These are phyloP conservation scores for Coemansia sp. DNA, from an alignment of 371 early-diverging fungal genomes.

Conservation along the genomic window DNA sequence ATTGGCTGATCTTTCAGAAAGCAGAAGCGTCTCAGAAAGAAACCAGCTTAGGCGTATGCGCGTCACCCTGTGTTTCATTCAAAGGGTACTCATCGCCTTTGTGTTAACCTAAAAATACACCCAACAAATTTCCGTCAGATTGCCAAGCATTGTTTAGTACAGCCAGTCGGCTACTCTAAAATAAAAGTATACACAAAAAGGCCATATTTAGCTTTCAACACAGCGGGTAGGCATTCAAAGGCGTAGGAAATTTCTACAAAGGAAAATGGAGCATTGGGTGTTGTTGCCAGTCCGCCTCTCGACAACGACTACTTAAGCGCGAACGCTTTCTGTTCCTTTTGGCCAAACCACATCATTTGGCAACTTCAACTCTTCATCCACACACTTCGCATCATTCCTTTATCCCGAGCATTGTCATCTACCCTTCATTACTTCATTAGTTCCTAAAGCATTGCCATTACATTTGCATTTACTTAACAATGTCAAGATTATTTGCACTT, in stretches of 20 bases:
- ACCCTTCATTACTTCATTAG: background rate
- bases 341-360: background rate
- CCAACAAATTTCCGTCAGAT: background rate
- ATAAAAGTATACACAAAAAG: background rate
- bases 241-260: background rate
- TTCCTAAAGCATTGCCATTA: background rate
- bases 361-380: background rate
- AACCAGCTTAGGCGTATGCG: background rate
- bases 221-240: background rate
- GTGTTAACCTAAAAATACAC: background rate
- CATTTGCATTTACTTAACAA: background rate
- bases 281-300: background rate
- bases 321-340: background rate
- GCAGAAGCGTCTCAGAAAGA: background rate
- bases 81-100: background rate
- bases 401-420: background rate
- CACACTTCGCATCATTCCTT: background rate
- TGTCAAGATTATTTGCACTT: constrained; percentile 3
- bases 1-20: background rate
- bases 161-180: background rate
- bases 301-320: background rate
- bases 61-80: too few relatives aligned
- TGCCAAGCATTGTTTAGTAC: background rate
- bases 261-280: background rate
- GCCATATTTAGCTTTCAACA: background rate